These are phyloP conservation scores for Xylaria acuta DNA, from an alignment of 495 filamentous ascomycete genomes.

Conservation along the genomic window DNA sequence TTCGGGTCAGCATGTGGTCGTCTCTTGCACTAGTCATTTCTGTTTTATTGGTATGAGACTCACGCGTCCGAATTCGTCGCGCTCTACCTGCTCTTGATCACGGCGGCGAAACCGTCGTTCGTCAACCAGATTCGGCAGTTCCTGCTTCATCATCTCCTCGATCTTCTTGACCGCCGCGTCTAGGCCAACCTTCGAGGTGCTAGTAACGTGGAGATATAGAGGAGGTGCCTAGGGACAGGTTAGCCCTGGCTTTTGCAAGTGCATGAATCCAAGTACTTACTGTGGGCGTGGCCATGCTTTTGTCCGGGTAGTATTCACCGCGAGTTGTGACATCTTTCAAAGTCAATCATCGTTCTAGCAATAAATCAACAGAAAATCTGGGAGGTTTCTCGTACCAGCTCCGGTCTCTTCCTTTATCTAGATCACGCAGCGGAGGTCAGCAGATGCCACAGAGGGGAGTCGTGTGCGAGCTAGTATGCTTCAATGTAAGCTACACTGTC, in stretches of 20 bases:
- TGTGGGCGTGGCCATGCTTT: conserved; percentile 91
- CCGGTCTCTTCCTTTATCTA: conserved; percentile 99
- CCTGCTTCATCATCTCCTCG: conserved; percentile 94
- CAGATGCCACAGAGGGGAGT: conserved; percentile 89
- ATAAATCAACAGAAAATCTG: conserved; percentile 51
- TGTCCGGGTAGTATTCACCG: conserved; percentile 95
- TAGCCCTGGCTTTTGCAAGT: conserved; percentile 17
- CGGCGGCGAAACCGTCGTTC: conserved; percentile 91
- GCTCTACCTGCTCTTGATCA: conserved; percentile 88
- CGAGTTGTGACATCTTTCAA: conserved; percentile 98
- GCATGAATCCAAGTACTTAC: conserved; percentile 60
- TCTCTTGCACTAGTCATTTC: neutral
- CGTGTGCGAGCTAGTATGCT: conserved; percentile 72
- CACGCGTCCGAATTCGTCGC: conserved; percentile 93
- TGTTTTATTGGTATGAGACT: conserved; percentile 36
- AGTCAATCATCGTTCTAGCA: conserved; percentile 61
- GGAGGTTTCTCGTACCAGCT: conserved; percentile 87
- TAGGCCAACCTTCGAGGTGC: conserved; percentile 88
- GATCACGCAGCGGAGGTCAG: conserved; percentile 93
- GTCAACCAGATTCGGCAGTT: conserved; percentile 92
- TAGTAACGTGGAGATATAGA: conserved; percentile 93
- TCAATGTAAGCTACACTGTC: conserved; percentile 84
- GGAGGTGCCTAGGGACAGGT: conserved; percentile 78
- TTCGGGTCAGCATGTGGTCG: neutral
- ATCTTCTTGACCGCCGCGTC: conserved; percentile 86